Conservation (phyloP, 331 rosid species). For the Erythrophleum ivorense region DNA sequence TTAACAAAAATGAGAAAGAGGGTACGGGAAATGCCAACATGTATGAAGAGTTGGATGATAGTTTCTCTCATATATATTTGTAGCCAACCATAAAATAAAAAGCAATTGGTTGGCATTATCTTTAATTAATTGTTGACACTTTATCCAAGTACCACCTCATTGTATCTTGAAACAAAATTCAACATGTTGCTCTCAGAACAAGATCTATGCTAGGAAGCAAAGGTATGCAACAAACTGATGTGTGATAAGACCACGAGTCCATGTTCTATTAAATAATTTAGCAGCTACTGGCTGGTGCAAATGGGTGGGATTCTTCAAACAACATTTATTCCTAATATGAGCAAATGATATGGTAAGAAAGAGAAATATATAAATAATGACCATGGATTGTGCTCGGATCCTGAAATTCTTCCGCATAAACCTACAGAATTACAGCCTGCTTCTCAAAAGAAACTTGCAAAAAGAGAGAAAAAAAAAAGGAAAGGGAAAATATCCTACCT, state of each 20-base stretch:
- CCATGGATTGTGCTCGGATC: background rate
- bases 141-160: background rate
- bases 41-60: background rate
- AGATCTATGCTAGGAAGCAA: background rate
- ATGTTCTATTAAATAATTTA: background rate
- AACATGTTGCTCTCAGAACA: slow-evolving; percentile 4
- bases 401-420: background rate
- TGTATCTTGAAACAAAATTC: background rate
- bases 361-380: no score
- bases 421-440: background rate
- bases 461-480: no score
- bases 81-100: no score
- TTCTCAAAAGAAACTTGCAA: background rate
- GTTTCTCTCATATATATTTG: no score
- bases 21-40: background rate
- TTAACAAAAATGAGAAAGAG: background rate
- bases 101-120: no score
- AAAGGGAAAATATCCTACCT: no score
- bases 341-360: no score
- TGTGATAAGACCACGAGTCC: background rate
- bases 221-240: background rate
- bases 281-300: slow-evolving; percentile 1
- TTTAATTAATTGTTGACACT: no score
- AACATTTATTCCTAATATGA: background rate
- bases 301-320: background rate